phyloP scores from a whole-genome alignment of 345 rosid genomes.

The Dimocarpus longan region DNA sequence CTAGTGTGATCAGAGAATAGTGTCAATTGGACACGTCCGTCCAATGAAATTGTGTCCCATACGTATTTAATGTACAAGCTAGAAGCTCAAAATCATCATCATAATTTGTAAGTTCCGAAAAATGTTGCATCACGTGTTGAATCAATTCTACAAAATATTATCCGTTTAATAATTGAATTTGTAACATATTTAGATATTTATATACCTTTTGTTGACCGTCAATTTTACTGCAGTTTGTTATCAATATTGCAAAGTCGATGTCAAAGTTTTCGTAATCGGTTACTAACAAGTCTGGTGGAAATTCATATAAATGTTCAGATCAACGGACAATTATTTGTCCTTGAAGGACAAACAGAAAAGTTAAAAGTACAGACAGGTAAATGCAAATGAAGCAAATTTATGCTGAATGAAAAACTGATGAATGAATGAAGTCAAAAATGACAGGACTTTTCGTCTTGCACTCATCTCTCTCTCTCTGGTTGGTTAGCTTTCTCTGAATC shows the following conservation, averaged over 20 bases:
- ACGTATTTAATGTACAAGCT: no score
- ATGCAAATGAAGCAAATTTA: background rate
- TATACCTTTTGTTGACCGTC: no score
- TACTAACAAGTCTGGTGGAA: background rate
- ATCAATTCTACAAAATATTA: no score
- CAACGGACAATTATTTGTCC: background rate
- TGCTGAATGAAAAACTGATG: background rate
- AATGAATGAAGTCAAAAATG: background rate
- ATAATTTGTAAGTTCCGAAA: no score
- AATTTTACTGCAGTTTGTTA: background rate
- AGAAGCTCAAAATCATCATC: no score
- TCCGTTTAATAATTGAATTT: no score
- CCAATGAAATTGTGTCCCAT: background rate
- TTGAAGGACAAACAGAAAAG: background rate
- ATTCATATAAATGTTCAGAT: background rate
- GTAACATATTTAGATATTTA: no score
- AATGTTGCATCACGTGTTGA: no score
- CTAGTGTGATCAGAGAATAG: background rate
- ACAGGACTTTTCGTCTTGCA: conserved; percentile 1
- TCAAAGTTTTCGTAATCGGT: background rate
- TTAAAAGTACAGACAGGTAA: background rate
- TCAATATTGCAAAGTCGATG: background rate
- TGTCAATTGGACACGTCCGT: background rate
- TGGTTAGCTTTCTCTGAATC: conserved; percentile 16
- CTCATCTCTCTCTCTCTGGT: background rate